Percentiles rank a stretch among this genome's conserved stretches.
These are phyloP conservation scores for Coemansia umbellata DNA, from an alignment of 192 early-diverging fungal genomes.

Conservation along the genomic window DNA sequence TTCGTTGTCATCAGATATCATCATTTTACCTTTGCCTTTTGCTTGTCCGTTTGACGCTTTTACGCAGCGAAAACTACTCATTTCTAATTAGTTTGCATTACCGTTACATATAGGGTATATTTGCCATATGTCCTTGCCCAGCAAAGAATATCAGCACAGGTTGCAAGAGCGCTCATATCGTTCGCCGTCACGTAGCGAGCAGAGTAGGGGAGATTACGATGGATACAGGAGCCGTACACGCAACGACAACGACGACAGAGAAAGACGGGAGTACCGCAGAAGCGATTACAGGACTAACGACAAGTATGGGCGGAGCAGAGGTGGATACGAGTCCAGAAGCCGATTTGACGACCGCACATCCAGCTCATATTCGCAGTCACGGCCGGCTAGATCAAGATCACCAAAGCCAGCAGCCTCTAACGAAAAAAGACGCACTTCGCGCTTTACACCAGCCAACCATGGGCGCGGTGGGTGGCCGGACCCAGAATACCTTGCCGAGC, in stretches of 20 bases:
- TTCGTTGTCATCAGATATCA: too few species aligned
- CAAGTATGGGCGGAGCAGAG: conserved; percentile 6
- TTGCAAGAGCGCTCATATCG: background rate
- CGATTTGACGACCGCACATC: background rate
- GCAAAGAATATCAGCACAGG: background rate
- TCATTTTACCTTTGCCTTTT: too few species aligned
- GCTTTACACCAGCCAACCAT: background rate
- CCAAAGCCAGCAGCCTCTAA: background rate
- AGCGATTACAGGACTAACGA: background rate
- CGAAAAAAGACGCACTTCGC: background rate
- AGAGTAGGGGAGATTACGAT: too few species aligned
- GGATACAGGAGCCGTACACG: background rate
- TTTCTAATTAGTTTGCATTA: too few species aligned
- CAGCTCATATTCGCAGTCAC: background rate
- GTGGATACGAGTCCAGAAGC: background rate
- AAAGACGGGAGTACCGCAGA: background rate
- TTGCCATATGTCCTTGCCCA: background rate
- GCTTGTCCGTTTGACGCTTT: too few species aligned
- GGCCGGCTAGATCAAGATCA: background rate
- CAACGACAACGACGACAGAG: background rate
- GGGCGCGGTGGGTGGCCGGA: conserved; percentile 12
- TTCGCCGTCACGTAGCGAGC: background rate
- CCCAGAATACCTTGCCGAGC: conserved; percentile 27
- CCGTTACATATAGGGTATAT: too few species aligned
- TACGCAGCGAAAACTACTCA: too few species aligned